These are phyloP conservation scores for Aspergillus felis DNA, from an alignment of 2,329 filamentous ascomycete species.

Conservation along the genomic window DNA sequence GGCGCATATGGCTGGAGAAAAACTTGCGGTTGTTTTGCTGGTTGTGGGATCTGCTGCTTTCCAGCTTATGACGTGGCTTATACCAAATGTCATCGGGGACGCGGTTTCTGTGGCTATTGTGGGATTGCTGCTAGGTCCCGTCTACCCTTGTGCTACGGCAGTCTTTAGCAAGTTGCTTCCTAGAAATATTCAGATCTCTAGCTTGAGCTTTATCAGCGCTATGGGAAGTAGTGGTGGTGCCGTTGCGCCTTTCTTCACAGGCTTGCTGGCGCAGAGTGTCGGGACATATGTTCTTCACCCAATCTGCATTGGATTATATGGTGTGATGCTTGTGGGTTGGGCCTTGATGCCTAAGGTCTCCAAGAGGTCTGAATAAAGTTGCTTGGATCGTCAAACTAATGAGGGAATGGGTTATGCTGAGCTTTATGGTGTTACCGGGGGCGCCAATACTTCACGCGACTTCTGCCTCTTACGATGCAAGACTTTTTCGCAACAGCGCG, in stretches of 20 bases:
- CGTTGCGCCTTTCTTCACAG: slow-evolving; percentile 46
- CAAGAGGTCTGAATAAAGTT: slow-evolving; percentile 46
- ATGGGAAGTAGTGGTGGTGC: slow-evolving; percentile 43
- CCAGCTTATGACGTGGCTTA: slow-evolving; percentile 72
- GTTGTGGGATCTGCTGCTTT: slow-evolving; percentile 61
- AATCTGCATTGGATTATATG: slow-evolving; percentile 54
- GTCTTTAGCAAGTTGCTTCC: slow-evolving; percentile 55
- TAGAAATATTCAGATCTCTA: slow-evolving; percentile 36
- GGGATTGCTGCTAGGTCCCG: slow-evolving; percentile 70
- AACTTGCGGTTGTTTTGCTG: slow-evolving; percentile 61
- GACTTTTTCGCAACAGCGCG: not conserved
- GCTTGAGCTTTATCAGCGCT: slow-evolving; percentile 37
- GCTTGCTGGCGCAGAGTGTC: slow-evolving; percentile 44
- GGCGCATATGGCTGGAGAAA: slow-evolving; percentile 67
- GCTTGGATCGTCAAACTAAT: not conserved
- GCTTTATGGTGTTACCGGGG: not conserved
- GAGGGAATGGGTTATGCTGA: slow-evolving; percentile 5
- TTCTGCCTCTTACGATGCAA: not conserved
- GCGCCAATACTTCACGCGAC: too few relatives aligned
- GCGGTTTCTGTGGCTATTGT: slow-evolving; percentile 65
- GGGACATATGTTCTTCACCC: slow-evolving; percentile 51
- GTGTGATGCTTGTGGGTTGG: slow-evolving; percentile 53
- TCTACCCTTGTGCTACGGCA: slow-evolving; percentile 69
- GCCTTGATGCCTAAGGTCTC: slow-evolving; percentile 46
- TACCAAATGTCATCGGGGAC: slow-evolving; percentile 70